A percentile compares a stretch with the other conserved stretches of the same genome.
phyloP scores from a whole-genome alignment of 2,329 filamentous ascomycete genomes.

The Aspergillus terreus region DNA sequence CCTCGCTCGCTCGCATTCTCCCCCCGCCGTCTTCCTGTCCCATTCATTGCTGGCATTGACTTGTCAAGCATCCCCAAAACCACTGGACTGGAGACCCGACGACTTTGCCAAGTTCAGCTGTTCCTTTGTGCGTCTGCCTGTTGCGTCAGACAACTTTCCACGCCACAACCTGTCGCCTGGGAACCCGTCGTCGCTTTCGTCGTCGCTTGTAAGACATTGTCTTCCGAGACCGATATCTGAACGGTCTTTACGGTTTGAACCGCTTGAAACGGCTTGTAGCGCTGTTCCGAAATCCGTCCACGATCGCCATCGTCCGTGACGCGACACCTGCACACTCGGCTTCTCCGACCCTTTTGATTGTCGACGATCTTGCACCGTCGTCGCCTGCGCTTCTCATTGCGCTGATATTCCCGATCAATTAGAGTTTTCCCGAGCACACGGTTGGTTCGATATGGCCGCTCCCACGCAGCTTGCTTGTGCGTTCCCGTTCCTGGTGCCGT shows the following conservation, averaged over 20 bases:
- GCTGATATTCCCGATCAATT: conserved; percentile 4
- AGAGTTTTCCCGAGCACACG: conserved; percentile 7
- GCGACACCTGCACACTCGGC: conserved; percentile 4
- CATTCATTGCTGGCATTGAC: conserved; percentile 47
- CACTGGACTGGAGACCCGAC: conserved; percentile 28
- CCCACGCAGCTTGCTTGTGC: conserved; percentile 88
- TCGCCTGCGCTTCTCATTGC: conserved; percentile 6
- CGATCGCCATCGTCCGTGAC: neutral
- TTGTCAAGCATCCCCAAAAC: conserved; percentile 45
- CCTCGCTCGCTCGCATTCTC: conserved; percentile 22
- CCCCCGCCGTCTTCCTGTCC: conserved; percentile 27
- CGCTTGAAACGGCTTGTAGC: no score
- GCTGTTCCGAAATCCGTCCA: no score
- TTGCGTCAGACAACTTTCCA: conserved; percentile 17
- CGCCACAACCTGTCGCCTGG: conserved; percentile 13
- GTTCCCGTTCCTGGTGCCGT: conserved; percentile 24
- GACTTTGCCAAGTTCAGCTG: conserved; percentile 15
- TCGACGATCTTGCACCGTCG: conserved; percentile 1
- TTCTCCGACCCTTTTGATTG: conserved; percentile 5
- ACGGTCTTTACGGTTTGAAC: no score
- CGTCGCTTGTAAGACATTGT: neutral
- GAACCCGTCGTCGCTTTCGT: neutral
- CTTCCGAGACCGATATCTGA: no score
- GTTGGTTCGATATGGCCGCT: conserved; percentile 63
- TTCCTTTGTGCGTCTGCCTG: conserved; percentile 20